A percentile compares a stretch with the other conserved stretches of the same genome.
Evolutionary conservation across 768 basidiomycete genomes (phyloP).

Genomic region (Leccinellum rugosiceps): DNA sequence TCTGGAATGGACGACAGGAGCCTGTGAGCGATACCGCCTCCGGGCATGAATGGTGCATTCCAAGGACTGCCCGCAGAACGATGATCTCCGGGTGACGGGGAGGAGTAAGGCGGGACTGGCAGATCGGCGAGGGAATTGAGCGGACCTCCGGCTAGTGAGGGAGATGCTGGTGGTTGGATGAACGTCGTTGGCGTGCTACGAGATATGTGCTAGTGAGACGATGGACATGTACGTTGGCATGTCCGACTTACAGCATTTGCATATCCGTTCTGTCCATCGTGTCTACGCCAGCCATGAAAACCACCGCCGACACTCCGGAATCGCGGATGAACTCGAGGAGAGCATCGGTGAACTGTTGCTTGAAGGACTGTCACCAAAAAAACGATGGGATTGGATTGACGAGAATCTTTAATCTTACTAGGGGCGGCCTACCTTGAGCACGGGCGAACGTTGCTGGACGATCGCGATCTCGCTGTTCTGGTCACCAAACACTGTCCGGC

Average conservation of each 20-base stretch:
- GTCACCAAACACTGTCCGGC: constrained; percentile 62
- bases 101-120: constrained; percentile 54
- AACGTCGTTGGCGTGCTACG: constrained; percentile 65
- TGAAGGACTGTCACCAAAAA: constrained; percentile 46
- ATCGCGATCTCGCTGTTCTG: constrained; percentile 49
- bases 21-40: constrained; percentile 69
- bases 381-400: background rate
- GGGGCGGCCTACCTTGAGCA: constrained; percentile 56
- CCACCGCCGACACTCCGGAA: constrained; percentile 46
- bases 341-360: constrained; percentile 60
- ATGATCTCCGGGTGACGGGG: constrained; percentile 40
- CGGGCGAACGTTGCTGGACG: constrained; percentile 78
- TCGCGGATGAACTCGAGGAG: constrained; percentile 55
- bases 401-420: background rate
- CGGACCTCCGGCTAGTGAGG: constrained; percentile 42
- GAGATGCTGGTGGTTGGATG: constrained; percentile 43
- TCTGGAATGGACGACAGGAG: constrained; percentile 56
- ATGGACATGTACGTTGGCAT: background rate
- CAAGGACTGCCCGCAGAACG: constrained; percentile 24
- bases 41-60: constrained; percentile 70
- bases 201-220: constrained; percentile 2
- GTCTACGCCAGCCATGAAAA: constrained; percentile 77
- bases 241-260: constrained; percentile 66
- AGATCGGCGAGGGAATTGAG: constrained; percentile 43
- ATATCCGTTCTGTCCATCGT: constrained; percentile 67